Evolutionary conservation across 2,329 filamentous ascomycete genomes (phyloP), one percentile per base, ranked within the genome.

Genomic region (Stagonosporopsis rhizophila): DNA sequence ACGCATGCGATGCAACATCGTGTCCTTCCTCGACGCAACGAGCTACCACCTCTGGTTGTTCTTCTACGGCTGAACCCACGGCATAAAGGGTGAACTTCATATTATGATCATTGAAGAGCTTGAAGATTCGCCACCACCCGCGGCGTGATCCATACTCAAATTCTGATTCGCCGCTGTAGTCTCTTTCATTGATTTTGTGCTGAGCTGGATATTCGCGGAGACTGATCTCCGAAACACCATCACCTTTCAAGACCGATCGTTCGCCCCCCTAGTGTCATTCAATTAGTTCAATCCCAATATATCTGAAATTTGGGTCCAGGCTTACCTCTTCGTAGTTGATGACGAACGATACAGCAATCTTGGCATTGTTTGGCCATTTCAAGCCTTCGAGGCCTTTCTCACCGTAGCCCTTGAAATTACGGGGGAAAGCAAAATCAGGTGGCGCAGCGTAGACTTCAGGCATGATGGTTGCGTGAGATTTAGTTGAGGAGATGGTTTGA

Each of bases 61-160:
- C 66, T 61, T 83, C 80, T 4, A 82, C 71, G 1, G 81, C 81
- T 38, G 79, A 74, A 2, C 77, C 81, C 2, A 83, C 81, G 9
- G 79, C 81, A 58, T 83, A 82, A 5, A 83, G 71, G 0, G 81
- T 83, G 58, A 80, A 81, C 62, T 81, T 81, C 76, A 82, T 81
- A 35, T 75, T 72, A 57, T 81, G 68, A 41, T 78, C 73, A 59
- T 81, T 79, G 72, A 83, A 83, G 50, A 83, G 65, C 17, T 77
- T 71, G 65, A 83, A 81, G 2, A 83, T 68, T 3, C 81, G 72
- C 82, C 82, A 83, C 66, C 79, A 79, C 3, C 81, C 82, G 0
- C 76, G 76, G 2, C 82, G 76, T 20, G 77, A 77, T 30, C 82
- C 80, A 60, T 84, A 84, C 52, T 84, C 81, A 59, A 80, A 84